These are phyloP conservation scores for Anisodus tanguticus DNA, from an alignment of 257 asterid species.

Conservation along the genomic window DNA sequence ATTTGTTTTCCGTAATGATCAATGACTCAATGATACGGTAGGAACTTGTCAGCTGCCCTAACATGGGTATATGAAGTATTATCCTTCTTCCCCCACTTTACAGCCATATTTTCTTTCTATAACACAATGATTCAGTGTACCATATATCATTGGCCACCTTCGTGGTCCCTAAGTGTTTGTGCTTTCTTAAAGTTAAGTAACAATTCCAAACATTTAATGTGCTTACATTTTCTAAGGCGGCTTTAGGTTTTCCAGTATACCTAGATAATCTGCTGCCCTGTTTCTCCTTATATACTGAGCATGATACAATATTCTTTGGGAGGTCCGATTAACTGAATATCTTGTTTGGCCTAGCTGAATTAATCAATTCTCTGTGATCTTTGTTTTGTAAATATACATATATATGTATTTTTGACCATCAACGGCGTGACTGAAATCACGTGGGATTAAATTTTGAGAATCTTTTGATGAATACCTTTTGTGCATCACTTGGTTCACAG, in stretches of 20 bases:
- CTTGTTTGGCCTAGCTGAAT: not conserved
- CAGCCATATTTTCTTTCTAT: constrained; percentile 25
- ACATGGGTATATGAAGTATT: not conserved
- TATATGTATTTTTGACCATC: not conserved
- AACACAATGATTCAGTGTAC: not conserved
- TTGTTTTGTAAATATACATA: not conserved
- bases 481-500: not conserved
- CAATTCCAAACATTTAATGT: not conserved
- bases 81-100: not conserved
- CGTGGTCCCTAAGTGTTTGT: not conserved
- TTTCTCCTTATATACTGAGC: not conserved
- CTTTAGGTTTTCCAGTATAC: not conserved
- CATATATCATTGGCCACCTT: not conserved
- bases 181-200: not conserved
- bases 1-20: not conserved
- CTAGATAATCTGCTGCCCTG: constrained; percentile 10
- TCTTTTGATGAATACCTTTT: not conserved
- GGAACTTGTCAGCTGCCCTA: constrained; percentile 24
- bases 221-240: not conserved
- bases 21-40: not conserved
- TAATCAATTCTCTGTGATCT: not conserved
- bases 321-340: not conserved
- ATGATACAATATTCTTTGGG: constrained; percentile 6
- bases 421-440: not conserved
- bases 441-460: not conserved